Conservation (phyloP, 176 grass and related monocot genomes). For the Hordeum marinum region DNA sequence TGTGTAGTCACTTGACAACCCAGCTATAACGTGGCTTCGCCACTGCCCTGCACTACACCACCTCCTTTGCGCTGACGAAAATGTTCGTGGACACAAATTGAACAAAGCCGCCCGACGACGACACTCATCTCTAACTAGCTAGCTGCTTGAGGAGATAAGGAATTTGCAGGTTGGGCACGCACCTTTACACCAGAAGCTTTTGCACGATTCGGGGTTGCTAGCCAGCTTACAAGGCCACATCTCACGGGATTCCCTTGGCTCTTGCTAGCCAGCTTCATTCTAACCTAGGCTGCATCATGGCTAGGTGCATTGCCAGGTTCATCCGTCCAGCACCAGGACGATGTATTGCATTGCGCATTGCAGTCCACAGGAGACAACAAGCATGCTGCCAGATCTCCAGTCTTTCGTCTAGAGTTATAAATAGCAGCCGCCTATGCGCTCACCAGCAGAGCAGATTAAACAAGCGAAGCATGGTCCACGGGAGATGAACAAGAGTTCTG, state of each 20-base stretch:
- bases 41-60: not conserved
- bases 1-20: no score
- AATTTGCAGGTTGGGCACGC: constrained; percentile 2
- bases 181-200: constrained; percentile 22
- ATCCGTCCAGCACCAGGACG: not conserved
- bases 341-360: not conserved
- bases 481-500: not conserved
- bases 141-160: constrained; percentile 33
- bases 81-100: constrained; percentile 23
- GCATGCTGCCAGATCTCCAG: not conserved
- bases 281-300: constrained; percentile 48
- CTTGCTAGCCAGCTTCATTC: not conserved
- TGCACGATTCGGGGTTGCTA: constrained; percentile 3
- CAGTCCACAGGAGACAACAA: constrained; percentile 10
- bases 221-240: constrained; percentile 9
- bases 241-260: constrained; percentile 23
- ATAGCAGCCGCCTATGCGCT: constrained; percentile 37
- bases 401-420: constrained; percentile 43
- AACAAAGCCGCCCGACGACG: not conserved
- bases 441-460: constrained; percentile 31
- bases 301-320: constrained; percentile 38
- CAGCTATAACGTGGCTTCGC: no score
- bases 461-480: constrained; percentile 22
- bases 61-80: not conserved
- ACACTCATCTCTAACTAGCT: not conserved